These are phyloP conservation scores for Theileria orientalis DNA, from an alignment of 169 alveolate genomes.

Conservation along the genomic window DNA sequence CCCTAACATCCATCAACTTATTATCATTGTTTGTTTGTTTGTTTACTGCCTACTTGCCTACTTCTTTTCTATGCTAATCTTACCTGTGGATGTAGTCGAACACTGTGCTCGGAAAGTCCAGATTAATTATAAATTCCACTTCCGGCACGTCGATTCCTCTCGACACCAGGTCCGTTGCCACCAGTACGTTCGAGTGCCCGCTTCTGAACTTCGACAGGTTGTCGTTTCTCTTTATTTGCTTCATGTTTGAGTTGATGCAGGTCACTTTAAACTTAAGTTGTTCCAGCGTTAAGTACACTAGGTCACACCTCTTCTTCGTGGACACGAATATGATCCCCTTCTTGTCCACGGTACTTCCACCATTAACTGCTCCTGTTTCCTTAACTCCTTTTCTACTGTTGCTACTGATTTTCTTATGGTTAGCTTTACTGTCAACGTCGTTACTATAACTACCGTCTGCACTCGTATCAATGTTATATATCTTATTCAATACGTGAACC, in stretches of 20 bases:
- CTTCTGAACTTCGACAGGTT: slow-evolving; percentile 92
- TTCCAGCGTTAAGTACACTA: slow-evolving; percentile 86
- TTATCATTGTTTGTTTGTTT: too few relatives aligned
- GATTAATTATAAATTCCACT: slow-evolving; percentile 91
- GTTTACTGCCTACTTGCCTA: too few relatives aligned
- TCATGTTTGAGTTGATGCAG: slow-evolving; percentile 93
- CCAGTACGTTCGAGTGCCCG: slow-evolving; percentile 81
- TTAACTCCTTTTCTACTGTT: neutral
- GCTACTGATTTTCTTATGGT: neutral
- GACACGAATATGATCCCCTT: slow-evolving; percentile 93
- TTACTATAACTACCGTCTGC: too few relatives aligned
- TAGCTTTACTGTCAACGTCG: too few relatives aligned
- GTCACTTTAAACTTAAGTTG: slow-evolving; percentile 90
- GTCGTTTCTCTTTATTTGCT: slow-evolving; percentile 90
- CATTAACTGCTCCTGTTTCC: too few relatives aligned
- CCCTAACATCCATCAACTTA: too few relatives aligned
- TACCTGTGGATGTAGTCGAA: slow-evolving; percentile 94
- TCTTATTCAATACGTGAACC: slow-evolving; percentile 34
- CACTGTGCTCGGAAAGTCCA: slow-evolving; percentile 90
- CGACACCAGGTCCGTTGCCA: slow-evolving; percentile 96
- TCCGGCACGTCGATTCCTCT: slow-evolving; percentile 98
- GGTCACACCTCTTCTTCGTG: slow-evolving; percentile 87
- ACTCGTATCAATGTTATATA: slow-evolving; percentile 13
- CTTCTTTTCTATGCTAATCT: too few relatives aligned
- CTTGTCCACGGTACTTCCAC: too few relatives aligned